Percentiles rank a stretch among this genome's conserved stretches.
Evolutionary conservation across 768 basidiomycete species (phyloP).

Genomic region (Rhodotorula sphaerocarpa): DNA sequence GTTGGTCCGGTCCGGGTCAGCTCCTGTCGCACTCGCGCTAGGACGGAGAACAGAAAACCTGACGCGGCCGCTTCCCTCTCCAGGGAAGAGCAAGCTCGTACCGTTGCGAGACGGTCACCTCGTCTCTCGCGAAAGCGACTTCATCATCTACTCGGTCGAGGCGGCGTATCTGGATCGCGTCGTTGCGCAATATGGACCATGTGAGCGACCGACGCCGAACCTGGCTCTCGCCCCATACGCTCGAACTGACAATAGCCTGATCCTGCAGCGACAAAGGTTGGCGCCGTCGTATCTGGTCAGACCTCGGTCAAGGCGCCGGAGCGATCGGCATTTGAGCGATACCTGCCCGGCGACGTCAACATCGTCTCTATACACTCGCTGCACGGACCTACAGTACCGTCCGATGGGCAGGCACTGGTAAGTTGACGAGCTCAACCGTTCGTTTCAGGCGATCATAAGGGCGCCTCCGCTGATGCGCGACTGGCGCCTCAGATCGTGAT

Average conservation of each 20-base stretch:
- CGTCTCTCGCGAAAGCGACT: slow-evolving; percentile 81
- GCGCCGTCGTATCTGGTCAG: slow-evolving; percentile 88
- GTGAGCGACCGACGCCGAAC: slow-evolving; percentile 52
- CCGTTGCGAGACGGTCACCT: slow-evolving; percentile 72
- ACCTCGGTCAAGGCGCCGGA: slow-evolving; percentile 97
- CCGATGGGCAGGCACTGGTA: slow-evolving; percentile 83
- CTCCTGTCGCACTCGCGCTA: too few species aligned
- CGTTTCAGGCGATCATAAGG: too few species aligned
- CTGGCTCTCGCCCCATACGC: too few species aligned
- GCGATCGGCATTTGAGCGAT: slow-evolving; percentile 72
- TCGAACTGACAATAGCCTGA: too few species aligned
- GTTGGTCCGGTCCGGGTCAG: too few species aligned
- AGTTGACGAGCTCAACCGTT: too few species aligned
- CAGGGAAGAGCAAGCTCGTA: slow-evolving; percentile 48
- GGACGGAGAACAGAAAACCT: background rate
- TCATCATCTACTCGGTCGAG: slow-evolving; percentile 91
- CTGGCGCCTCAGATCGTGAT: slow-evolving; percentile 63
- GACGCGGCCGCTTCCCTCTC: background rate
- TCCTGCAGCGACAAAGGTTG: slow-evolving; percentile 86
- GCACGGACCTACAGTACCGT: slow-evolving; percentile 83
- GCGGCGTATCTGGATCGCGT: slow-evolving; percentile 75
- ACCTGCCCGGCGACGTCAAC: slow-evolving; percentile 74
- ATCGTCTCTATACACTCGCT: slow-evolving; percentile 91
- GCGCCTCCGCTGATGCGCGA: too few species aligned
- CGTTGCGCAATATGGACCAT: slow-evolving; percentile 85